phyloP scores from a whole-genome alignment of 805 yeast species.

The Clavispora vitiphila region DNA sequence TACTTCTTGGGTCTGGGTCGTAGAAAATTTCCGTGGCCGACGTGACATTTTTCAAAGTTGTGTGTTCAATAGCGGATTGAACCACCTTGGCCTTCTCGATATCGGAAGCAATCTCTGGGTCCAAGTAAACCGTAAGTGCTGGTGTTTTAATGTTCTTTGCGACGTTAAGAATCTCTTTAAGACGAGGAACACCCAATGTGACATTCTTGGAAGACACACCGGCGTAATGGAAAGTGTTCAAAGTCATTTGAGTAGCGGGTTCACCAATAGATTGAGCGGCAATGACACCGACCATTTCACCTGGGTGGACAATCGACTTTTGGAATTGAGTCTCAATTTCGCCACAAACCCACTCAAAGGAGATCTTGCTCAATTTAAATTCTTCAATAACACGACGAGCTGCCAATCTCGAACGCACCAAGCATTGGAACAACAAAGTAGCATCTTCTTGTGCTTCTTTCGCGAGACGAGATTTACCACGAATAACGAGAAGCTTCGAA shows the following conservation, averaged over 20 bases:
- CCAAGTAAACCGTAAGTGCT: conserved; percentile 90
- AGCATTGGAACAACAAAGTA: conserved; percentile 80
- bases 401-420: conserved; percentile 88
- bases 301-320: conserved; percentile 88
- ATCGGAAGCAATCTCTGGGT: conserved; percentile 74
- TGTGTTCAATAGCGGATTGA: conserved; percentile 96
- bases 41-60: conserved; percentile 89
- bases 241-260: conserved; percentile 99
- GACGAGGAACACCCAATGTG: conserved; percentile 98
- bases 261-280: conserved; percentile 99
- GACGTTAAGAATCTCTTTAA: conserved; percentile 95
- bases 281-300: conserved; percentile 97
- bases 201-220: conserved; percentile 99
- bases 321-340: conserved; percentile 92
- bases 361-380: conserved; percentile 72
- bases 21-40: conserved; percentile 96
- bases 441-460: conserved; percentile 92
- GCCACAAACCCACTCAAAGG: conserved; percentile 95
- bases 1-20: conserved; percentile 92
- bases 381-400: conserved; percentile 89
- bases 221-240: conserved; percentile 91
- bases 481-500: conserved; percentile 63
- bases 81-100: conserved; percentile 92
- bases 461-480: conserved; percentile 72
- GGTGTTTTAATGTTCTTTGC: conserved; percentile 99